Conservation (phyloP, 2,329 filamentous ascomycete species). For the Tolypocladium endophyticum region DNA sequence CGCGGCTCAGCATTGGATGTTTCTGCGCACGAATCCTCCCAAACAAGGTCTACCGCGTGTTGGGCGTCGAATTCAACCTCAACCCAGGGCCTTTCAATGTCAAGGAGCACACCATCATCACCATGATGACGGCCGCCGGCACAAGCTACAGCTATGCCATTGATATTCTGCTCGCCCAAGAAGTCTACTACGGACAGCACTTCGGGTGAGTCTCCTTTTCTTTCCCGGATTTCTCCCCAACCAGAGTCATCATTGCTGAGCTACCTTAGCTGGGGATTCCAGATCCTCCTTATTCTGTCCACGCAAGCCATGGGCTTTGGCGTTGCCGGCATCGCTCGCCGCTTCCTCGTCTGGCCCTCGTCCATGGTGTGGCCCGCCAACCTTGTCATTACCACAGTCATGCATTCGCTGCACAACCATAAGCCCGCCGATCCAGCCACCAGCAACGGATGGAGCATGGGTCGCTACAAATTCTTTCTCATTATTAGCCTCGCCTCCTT, state of each 20-base stretch:
- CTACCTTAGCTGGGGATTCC: conserved; percentile 30
- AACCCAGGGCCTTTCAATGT: conserved; percentile 32
- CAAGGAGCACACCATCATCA: conserved; percentile 39
- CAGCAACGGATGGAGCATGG: conserved; percentile 46
- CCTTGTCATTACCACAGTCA: conserved; percentile 50
- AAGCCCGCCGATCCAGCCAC: conserved; percentile 36
- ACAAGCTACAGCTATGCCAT: conserved; percentile 22
- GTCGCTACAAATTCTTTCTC: conserved; percentile 45
- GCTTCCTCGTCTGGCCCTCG: conserved; percentile 49
- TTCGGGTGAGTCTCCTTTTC: conserved; percentile 22
- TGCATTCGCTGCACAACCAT: conserved; percentile 55
- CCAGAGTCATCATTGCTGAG: background rate
- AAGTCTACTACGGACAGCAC: conserved; percentile 38
- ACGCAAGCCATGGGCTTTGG: conserved; percentile 55
- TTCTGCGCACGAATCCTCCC: conserved; percentile 22
- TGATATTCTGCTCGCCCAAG: conserved; percentile 28
- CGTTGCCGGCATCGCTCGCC: conserved; percentile 46
- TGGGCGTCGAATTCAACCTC: conserved; percentile 21
- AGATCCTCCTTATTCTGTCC: conserved; percentile 47
- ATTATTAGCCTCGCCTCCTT: conserved; percentile 38
- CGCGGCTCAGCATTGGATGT: conserved; percentile 15
- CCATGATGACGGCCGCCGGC: conserved; percentile 29
- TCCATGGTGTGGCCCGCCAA: conserved; percentile 56
- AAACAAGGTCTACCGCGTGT: conserved; percentile 16
- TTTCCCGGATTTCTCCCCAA: background rate